phyloP scores from a whole-genome alignment of 345 rosid species.

The Arabidopsis suecica region DNA sequence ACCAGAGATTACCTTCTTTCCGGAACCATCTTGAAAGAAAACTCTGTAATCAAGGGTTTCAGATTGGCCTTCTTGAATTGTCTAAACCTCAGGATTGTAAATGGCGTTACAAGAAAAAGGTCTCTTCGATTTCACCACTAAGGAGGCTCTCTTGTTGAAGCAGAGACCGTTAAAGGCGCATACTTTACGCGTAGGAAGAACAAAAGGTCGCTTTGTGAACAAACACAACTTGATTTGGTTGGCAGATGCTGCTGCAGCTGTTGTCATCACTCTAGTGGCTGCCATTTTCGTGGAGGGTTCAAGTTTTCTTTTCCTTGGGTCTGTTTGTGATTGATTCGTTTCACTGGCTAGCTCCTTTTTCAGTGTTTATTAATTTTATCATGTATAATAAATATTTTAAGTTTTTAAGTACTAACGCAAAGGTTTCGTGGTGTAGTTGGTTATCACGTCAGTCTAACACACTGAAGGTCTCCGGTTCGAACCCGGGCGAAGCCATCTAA shows the following conservation, averaged over 20 bases:
- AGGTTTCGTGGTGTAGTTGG: conserved; percentile 98
- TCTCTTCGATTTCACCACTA: conserved; percentile 51
- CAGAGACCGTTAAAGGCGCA: conserved; percentile 33
- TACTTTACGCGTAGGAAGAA: conserved; percentile 37
- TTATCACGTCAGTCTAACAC: conserved; percentile 99
- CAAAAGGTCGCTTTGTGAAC: conserved; percentile 50
- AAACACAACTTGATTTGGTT: conserved; percentile 49
- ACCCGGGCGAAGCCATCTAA: conserved; percentile 62
- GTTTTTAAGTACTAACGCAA: rapidly evolving
- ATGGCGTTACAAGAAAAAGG: conserved; percentile 63
- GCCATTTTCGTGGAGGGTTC: conserved; percentile 47
- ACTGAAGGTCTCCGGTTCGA: conserved; percentile 98
- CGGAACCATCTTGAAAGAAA: conserved; percentile 67
- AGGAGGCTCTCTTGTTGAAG: conserved; percentile 36
- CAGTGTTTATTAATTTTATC: too few relatives aligned
- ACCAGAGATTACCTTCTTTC: conserved; percentile 59
- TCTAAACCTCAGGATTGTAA: conserved; percentile 61
- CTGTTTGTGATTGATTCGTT: background rate
- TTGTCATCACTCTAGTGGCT: conserved; percentile 55
- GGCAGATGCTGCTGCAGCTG: conserved; percentile 45
- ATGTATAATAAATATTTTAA: too few relatives aligned
- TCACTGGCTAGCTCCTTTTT: conserved; percentile 3
- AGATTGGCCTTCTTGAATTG: conserved; percentile 68
- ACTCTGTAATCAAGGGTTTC: conserved; percentile 84
- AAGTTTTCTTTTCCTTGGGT: background rate